Base-by-base conservation (phyloP, 225 moss, liverwort and hornwort species). In the Sphagnum contortum region DNA sequence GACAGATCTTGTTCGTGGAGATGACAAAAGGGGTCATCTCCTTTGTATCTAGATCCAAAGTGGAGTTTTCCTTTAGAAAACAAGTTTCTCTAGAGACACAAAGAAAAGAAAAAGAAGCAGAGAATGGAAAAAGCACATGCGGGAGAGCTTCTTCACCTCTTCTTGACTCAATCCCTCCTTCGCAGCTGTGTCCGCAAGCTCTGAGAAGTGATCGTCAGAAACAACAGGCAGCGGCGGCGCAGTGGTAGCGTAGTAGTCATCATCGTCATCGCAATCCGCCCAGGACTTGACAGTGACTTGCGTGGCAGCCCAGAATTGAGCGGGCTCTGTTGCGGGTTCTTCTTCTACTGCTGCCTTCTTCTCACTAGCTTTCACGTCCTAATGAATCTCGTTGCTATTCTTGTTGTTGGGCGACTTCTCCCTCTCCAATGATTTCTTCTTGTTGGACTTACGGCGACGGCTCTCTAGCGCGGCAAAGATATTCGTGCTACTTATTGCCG, bases 251-350 rank as follows among this genome's bases (percentile, higher is more conserved):
- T 90, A 96, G 81, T 96, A 92, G 81, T 96, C 92, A 50, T 96
- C 96, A 64, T 95, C 95, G 66, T 96, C 96, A 70, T 96, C 96
- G 75, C 92, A 96, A 87, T 96, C 96, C 45, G 96, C 96, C 96
- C 96, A 96, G 71, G 96, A 92, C 88, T 96, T 96, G 58, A 92
- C 92, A 46, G 87, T 87, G 13, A 98, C 85, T 69, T 90, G 96
- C 60, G 92, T 90, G 8, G 96, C 87, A 4, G 92, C 88, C 92
- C 92, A 98, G 70, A 92, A 88, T 88, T 92, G 92, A 72, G 88
- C 85, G 47, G 87, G 85, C 85, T 90, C 92, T 70, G 90, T 92
- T 83, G 79, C 12, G 68, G 64, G 64, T 83, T 83, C 62, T 73
- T 61, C 74, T 83, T 79, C 83, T n/a, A n/a, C n/a, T n/a, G n/a